Evolutionary conservation across 2,329 filamentous ascomycete genomes (phyloP).

Genomic region (Aspergillus sp.): DNA sequence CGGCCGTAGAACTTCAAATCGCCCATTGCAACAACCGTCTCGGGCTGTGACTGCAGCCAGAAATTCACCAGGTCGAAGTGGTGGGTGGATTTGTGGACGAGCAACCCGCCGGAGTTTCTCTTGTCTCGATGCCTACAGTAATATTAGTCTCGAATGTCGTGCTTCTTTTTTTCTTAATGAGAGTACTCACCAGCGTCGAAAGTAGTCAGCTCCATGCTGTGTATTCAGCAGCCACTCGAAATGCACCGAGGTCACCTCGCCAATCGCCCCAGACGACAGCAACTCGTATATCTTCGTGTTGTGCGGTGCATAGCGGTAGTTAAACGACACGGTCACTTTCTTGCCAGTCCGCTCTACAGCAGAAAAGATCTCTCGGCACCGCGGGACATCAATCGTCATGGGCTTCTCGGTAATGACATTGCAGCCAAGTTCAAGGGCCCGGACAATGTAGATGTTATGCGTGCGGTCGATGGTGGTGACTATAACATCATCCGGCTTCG

Average conservation of each 20-base stretch:
- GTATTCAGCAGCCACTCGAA: conserved; percentile 67
- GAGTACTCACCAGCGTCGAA: conserved; percentile 49
- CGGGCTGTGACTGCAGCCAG: conserved; percentile 58
- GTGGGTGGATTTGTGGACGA: conserved; percentile 64
- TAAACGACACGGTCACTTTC: conserved; percentile 60
- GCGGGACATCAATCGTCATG: conserved; percentile 61
- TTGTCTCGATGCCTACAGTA: conserved; percentile 57
- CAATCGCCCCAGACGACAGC: conserved; percentile 56
- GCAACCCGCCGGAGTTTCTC: conserved; percentile 58
- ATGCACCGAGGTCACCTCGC: conserved; percentile 57
- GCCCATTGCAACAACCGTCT: conserved; percentile 59
- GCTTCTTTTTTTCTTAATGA: no score
- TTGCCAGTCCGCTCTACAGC: conserved; percentile 53
- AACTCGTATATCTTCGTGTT: conserved; percentile 61
- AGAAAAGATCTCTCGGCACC: conserved; percentile 56
- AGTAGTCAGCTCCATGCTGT: conserved; percentile 62
- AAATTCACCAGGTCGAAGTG: conserved; percentile 66
- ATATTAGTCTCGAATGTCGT: no score
- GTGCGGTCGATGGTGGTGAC: conserved; percentile 64
- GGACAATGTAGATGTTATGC: conserved; percentile 61
- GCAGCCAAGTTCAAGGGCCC: conserved; percentile 59
- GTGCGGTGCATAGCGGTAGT: conserved; percentile 66
- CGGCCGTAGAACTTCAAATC: conserved; percentile 61
- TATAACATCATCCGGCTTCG: conserved; percentile 61
- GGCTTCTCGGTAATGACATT: conserved; percentile 65